phyloP scores from a whole-genome alignment of 2,329 filamentous ascomycete species.

The Aspergillus pseudoterreus region DNA sequence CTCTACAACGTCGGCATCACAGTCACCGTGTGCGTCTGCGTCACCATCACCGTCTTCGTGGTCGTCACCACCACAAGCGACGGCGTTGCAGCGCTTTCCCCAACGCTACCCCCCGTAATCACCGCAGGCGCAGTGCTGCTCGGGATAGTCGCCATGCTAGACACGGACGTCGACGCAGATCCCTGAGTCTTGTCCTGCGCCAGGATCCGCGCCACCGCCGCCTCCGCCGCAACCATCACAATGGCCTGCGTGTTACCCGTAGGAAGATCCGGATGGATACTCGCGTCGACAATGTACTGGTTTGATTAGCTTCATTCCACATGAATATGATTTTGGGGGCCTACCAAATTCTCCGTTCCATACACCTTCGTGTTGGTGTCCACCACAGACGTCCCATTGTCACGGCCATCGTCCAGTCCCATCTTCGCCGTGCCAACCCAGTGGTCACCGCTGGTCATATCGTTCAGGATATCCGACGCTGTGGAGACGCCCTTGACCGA shows the following conservation, averaged over 20 bases:
- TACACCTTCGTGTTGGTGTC: constrained; percentile 62
- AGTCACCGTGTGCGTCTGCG: not conserved
- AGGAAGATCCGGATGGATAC: constrained; percentile 65
- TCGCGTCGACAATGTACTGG: constrained; percentile 61
- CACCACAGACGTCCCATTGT: constrained; percentile 57
- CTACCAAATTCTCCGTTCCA: constrained; percentile 60
- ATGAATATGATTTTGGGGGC: not conserved
- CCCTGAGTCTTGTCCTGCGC: not conserved
- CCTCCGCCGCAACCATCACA: constrained; percentile 61
- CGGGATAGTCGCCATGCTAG: not conserved
- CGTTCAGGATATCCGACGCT: constrained; percentile 11
- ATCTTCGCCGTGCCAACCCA: constrained; percentile 57
- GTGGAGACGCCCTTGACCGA: constrained; percentile 12
- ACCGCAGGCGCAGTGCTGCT: not conserved
- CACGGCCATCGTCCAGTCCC: constrained; percentile 54
- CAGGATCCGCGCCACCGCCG: constrained; percentile 35
- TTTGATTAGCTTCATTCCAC: not conserved
- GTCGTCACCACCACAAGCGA: not conserved
- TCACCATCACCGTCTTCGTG: not conserved
- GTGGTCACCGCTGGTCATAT: constrained; percentile 46
- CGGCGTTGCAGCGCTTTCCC: not conserved
- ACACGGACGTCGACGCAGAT: not conserved
- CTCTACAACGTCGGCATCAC: not conserved
- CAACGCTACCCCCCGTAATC: too few relatives aligned
- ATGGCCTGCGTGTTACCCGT: constrained; percentile 64